Conservation (phyloP, 257 asterid genomes). For the Catharanthus roseus region DNA sequence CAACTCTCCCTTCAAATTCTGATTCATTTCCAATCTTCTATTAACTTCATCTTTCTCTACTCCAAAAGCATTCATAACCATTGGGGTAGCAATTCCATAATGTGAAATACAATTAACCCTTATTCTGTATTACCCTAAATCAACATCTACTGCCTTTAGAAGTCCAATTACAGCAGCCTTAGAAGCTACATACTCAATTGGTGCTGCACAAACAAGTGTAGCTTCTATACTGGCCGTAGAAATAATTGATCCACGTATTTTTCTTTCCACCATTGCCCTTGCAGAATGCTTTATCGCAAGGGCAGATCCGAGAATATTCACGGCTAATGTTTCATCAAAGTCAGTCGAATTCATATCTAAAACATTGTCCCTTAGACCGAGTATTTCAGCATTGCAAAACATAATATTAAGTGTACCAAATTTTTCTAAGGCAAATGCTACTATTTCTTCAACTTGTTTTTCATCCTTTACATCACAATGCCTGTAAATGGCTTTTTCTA, state of each 20-base stretch:
- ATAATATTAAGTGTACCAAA: conserved; percentile 44
- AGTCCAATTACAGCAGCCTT: conserved; percentile 62
- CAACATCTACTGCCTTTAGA: conserved; percentile 40
- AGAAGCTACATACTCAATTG: conserved; percentile 48
- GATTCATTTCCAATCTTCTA: conserved; percentile 13
- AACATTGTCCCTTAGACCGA: conserved; percentile 35
- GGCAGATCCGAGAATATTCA: conserved; percentile 55
- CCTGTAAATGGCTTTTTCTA: conserved; percentile 34
- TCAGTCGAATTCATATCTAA: conserved; percentile 42
- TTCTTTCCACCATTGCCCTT: conserved; percentile 50
- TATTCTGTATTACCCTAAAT: conserved; percentile 57
- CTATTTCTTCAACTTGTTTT: conserved; percentile 45
- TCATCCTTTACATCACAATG: conserved; percentile 62
- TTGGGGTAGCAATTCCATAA: conserved; percentile 57
- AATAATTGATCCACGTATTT: conserved; percentile 45
- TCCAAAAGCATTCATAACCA: conserved; percentile 27
- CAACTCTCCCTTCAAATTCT: conserved; percentile 44
- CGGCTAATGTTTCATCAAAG: conserved; percentile 36
- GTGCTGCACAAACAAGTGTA: conserved; percentile 47
- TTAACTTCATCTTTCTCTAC: conserved; percentile 30
- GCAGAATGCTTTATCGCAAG: conserved; percentile 58
- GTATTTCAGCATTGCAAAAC: conserved; percentile 59
- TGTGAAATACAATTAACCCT: conserved; percentile 57
- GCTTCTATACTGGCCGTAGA: conserved; percentile 61
- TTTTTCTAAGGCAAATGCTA: conserved; percentile 27